phyloP scores from a whole-genome alignment of 1,139 yeast genomes.

The Arxiozyma telluris region DNA sequence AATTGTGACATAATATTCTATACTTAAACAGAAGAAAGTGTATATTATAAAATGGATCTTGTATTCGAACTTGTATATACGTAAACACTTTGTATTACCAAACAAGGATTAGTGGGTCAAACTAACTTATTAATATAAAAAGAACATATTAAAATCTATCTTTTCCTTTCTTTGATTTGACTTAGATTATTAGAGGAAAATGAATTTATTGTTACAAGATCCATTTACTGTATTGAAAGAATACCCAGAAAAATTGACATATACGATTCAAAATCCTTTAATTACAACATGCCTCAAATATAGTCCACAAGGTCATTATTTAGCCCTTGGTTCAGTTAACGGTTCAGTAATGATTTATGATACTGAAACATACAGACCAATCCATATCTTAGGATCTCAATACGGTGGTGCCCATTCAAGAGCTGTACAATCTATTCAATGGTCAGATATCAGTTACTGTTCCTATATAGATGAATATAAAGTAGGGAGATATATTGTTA shows the following conservation, averaged over 20 bases:
- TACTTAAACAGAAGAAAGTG: too few species aligned
- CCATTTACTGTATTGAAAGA: slow-evolving; percentile 91
- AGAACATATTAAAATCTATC: not conserved
- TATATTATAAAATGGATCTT: too few species aligned
- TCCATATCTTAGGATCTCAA: slow-evolving; percentile 33
- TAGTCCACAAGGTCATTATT: slow-evolving; percentile 72
- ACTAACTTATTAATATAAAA: not conserved
- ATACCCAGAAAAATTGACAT: slow-evolving; percentile 74
- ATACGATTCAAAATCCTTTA: slow-evolving; percentile 49
- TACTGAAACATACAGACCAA: slow-evolving; percentile 45
- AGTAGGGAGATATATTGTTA: slow-evolving; percentile 61
- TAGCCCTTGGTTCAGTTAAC: slow-evolving; percentile 76
- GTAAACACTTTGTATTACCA: too few species aligned
- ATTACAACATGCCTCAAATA: slow-evolving; percentile 69
- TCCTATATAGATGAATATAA: slow-evolving; percentile 5
- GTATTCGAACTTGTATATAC: too few species aligned
- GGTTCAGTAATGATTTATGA: slow-evolving; percentile 78
- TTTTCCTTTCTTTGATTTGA: not conserved
- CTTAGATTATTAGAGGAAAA: slow-evolving; percentile 5
- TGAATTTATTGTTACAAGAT: slow-evolving; percentile 79
- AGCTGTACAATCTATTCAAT: slow-evolving; percentile 64
- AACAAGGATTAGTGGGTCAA: too few species aligned
- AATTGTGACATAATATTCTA: too few species aligned
- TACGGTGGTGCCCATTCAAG: slow-evolving; percentile 54
- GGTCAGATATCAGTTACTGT: slow-evolving; percentile 35